Conservation (phyloP, 768 basidiomycete genomes). For the Glaciozyma martinii region DNA sequence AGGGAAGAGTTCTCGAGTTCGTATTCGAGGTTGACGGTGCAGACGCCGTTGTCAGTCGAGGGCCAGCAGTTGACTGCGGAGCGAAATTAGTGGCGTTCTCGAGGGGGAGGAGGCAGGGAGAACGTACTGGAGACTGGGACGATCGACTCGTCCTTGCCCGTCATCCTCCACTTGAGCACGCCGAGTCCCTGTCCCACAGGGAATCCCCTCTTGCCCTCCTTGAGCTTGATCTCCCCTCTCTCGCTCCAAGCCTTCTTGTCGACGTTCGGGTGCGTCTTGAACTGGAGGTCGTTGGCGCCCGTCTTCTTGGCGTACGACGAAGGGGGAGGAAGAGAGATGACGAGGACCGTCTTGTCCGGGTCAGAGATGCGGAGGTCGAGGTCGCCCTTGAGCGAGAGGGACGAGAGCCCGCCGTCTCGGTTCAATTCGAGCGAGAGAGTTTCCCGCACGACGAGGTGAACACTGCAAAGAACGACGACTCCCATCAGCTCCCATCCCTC, state of each 20-base stretch:
- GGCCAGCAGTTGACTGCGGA: constrained; percentile 90
- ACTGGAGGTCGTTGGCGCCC: constrained; percentile 58
- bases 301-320: constrained; percentile 53
- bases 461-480: constrained; percentile 53
- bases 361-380: constrained; percentile 85
- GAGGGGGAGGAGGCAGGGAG: not conserved
- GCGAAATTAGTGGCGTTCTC: not conserved
- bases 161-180: constrained; percentile 87
- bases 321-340: constrained; percentile 52
- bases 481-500: not conserved
- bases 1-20: constrained; percentile 81
- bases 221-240: constrained; percentile 65
- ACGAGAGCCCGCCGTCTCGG: constrained; percentile 81
- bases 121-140: constrained; percentile 81
- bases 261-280: constrained; percentile 95
- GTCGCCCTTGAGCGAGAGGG: constrained; percentile 87
- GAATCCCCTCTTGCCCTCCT: constrained; percentile 72
- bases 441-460: constrained; percentile 81
- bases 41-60: constrained; percentile 80
- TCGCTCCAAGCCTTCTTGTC: constrained; percentile 66
- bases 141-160: constrained; percentile 79
- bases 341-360: constrained; percentile 59
- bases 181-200: constrained; percentile 74
- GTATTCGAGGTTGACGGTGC: constrained; percentile 93
- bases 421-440: constrained; percentile 67